These are phyloP conservation scores for Mallotus nudiflorus DNA, from an alignment of 345 rosid genomes.

Conservation along the genomic window DNA sequence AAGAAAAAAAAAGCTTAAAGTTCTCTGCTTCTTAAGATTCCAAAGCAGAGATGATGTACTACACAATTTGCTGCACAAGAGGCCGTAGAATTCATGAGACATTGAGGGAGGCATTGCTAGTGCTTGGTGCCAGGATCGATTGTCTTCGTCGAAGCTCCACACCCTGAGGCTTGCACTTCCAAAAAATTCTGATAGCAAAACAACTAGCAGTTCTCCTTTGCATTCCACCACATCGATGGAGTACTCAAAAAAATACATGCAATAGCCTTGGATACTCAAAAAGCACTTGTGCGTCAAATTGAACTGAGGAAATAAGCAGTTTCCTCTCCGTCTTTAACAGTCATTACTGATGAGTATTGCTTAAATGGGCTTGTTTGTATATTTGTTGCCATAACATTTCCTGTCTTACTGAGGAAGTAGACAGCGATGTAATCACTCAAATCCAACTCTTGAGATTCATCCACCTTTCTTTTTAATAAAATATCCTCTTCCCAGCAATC, in stretches of 20 bases:
- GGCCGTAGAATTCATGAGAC: conserved; percentile 76
- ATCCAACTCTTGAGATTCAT: conserved; percentile 33
- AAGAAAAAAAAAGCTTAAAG: too few species aligned
- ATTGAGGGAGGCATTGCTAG: conserved; percentile 76
- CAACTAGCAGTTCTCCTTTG: conserved; percentile 65
- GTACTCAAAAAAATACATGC: conserved; percentile 64
- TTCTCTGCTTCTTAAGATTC: too few species aligned
- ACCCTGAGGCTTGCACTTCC: conserved; percentile 80
- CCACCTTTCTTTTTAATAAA: conserved; percentile 37
- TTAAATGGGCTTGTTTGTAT: conserved; percentile 84
- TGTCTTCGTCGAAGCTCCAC: conserved; percentile 60
- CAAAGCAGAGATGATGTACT: too few species aligned
- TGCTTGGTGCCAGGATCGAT: conserved; percentile 56
- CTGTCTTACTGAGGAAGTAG: conserved; percentile 80
- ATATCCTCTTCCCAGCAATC: conserved; percentile 59
- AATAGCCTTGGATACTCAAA: conserved; percentile 72
- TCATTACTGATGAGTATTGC: conserved; percentile 73
- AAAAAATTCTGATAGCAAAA: conserved; percentile 71
- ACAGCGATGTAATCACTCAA: conserved; percentile 44
- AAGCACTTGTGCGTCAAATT: conserved; percentile 50
- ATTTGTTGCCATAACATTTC: conserved; percentile 68
- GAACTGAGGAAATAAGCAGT: conserved; percentile 73
- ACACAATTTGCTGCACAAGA: too few species aligned
- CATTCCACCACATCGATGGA: conserved; percentile 83
- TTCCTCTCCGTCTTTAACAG: conserved; percentile 48